Evolutionary conservation across 2,329 filamentous ascomycete genomes (phyloP).

Genomic region (Rhynchosporium agropyri): DNA sequence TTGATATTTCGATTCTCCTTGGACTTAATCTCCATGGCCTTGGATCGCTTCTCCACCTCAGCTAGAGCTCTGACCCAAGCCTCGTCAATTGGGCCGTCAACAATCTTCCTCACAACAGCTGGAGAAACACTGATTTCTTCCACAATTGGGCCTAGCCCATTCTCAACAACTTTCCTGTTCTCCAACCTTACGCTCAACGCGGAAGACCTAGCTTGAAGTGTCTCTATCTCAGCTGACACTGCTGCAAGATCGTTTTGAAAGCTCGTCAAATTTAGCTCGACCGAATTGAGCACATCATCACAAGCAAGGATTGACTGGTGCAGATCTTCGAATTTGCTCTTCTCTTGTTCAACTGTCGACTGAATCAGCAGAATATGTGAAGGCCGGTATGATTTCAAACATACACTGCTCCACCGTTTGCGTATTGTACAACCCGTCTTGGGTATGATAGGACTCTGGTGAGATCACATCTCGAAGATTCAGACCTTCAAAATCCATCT

Average conservation of each 20-base stretch:
- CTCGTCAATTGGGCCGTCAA: conserved; percentile 87
- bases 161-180: conserved; percentile 88
- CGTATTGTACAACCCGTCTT: conserved; percentile 48
- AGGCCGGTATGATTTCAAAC: conserved; percentile 43
- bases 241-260: conserved; percentile 92
- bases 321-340: conserved; percentile 83
- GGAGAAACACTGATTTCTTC: conserved; percentile 92
- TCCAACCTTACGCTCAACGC: conserved; percentile 82
- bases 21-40: conserved; percentile 68
- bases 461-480: conserved; percentile 64
- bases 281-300: conserved; percentile 89
- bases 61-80: conserved; percentile 80
- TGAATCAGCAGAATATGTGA: conserved; percentile 23
- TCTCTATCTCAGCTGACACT: conserved; percentile 95
- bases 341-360: conserved; percentile 71
- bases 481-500: conserved; percentile 78
- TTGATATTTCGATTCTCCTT: conserved; percentile 67
- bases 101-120: conserved; percentile 78
- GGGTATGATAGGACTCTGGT: conserved; percentile 14
- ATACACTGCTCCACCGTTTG: conserved; percentile 75
- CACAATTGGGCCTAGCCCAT: conserved; percentile 81
- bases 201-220: conserved; percentile 81
- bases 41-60: conserved; percentile 79
- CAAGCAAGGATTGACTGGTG: conserved; percentile 88
- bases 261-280: conserved; percentile 87